These are phyloP conservation scores for Themeda triandra DNA, from an alignment of 176 grass and related monocot genomes.

Conservation along the genomic window DNA sequence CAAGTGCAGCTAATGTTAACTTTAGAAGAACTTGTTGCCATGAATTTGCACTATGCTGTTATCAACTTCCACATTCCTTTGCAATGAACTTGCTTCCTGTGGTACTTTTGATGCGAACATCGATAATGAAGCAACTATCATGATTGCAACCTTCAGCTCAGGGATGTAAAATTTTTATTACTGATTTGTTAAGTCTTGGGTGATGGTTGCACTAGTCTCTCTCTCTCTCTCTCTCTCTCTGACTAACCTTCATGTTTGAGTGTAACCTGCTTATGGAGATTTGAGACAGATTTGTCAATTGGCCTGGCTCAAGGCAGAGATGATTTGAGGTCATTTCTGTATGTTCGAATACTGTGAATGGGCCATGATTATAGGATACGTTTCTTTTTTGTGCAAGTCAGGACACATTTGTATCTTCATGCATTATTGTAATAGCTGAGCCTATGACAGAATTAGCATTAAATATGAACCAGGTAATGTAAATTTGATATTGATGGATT, in stretches of 20 bases:
- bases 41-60: not conserved
- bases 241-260: not conserved
- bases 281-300: not conserved
- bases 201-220: not conserved
- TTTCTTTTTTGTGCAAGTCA: not conserved
- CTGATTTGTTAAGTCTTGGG: constrained; percentile 9
- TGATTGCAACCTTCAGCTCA: not conserved
- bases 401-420: not conserved
- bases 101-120: not conserved
- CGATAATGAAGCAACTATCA: not conserved
- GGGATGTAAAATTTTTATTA: not conserved
- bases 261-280: not conserved
- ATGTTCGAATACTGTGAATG: not conserved
- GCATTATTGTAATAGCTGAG: not conserved
- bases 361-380: not conserved
- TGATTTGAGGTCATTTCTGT: not conserved
- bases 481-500: not conserved
- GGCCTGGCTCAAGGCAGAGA: not conserved
- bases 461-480: not conserved
- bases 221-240: not conserved
- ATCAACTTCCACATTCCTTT: not conserved
- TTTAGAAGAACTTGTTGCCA: not conserved
- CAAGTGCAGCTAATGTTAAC: not conserved
- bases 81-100: not conserved
- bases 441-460: not conserved